These are phyloP conservation scores for Diaporthe citri DNA, from an alignment of 2,329 filamentous ascomycete genomes.

Conservation along the genomic window DNA sequence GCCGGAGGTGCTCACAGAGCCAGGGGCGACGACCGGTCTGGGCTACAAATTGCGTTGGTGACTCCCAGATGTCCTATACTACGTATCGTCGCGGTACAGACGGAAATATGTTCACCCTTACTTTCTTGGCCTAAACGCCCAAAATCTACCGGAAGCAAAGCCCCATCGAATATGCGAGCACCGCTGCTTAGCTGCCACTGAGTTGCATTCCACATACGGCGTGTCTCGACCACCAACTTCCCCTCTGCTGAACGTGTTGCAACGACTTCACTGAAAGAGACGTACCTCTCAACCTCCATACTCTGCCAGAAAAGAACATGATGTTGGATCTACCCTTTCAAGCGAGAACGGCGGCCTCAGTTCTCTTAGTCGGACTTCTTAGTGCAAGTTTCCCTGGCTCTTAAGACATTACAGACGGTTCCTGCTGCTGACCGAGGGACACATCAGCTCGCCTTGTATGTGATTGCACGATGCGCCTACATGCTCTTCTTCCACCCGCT, in stretches of 20 bases:
- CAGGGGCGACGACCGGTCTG: not conserved
- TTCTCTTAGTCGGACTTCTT: not conserved
- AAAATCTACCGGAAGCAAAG: not conserved
- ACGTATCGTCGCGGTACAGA: not conserved
- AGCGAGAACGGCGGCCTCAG: not conserved
- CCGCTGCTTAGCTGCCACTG: no score
- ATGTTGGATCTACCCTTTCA: not conserved
- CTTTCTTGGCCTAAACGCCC: not conserved
- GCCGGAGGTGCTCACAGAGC: not conserved
- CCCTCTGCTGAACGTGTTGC: not conserved
- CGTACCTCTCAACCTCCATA: not conserved
- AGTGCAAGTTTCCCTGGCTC: not conserved
- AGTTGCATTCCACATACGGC: no score
- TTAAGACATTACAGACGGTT: conserved; percentile 21
- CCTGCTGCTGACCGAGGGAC: not conserved
- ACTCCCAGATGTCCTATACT: not conserved
- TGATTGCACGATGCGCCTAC: no score
- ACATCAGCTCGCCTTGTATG: no score
- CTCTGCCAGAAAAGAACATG: not conserved
- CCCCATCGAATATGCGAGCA: no score
- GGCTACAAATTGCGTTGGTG: not conserved
- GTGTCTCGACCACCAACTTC: no score
- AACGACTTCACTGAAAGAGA: not conserved
- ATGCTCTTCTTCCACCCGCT: no score
- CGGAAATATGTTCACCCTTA: not conserved